These are phyloP conservation scores for Alternaria longipes DNA, from an alignment of 2,329 filamentous ascomycete species.

Conservation along the genomic window DNA sequence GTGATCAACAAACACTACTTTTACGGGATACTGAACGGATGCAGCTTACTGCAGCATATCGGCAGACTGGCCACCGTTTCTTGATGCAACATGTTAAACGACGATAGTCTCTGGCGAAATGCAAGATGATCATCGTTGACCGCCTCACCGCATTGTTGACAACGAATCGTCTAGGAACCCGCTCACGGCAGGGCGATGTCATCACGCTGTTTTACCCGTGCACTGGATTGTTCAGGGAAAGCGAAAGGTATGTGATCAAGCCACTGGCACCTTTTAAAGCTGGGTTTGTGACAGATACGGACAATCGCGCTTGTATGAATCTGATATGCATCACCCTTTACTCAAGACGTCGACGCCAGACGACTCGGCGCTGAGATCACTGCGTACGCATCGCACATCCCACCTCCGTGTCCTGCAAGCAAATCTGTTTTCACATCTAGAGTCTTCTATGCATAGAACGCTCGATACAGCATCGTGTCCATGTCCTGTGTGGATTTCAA, in stretches of 20 bases:
- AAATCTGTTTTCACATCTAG: background rate
- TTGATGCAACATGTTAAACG: slow-evolving; percentile 9
- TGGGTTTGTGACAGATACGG: background rate
- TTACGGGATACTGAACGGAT: background rate
- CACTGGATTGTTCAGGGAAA: background rate
- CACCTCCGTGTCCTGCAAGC: background rate
- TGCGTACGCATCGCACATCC: background rate
- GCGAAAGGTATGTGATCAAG: background rate
- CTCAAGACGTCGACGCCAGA: background rate
- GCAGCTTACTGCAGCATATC: slow-evolving; percentile 23
- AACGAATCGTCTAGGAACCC: slow-evolving; percentile 3
- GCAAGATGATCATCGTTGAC: background rate
- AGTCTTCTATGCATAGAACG: background rate
- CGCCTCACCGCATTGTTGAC: slow-evolving; percentile 12
- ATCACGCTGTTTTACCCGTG: background rate
- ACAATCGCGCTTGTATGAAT: slow-evolving; percentile 3
- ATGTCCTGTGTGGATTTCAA: background rate
- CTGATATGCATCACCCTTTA: background rate
- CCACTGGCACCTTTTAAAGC: background rate
- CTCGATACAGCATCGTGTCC: background rate
- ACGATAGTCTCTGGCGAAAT: slow-evolving; percentile 11
- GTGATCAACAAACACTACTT: background rate
- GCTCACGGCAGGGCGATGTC: background rate
- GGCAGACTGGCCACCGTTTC: slow-evolving; percentile 15
- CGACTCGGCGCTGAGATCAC: background rate